Percentiles rank a stretch among this genome's conserved stretches.
Evolutionary conservation across 2,329 filamentous ascomycete genomes (phyloP).

Genomic region (Fusarium tricinctum): DNA sequence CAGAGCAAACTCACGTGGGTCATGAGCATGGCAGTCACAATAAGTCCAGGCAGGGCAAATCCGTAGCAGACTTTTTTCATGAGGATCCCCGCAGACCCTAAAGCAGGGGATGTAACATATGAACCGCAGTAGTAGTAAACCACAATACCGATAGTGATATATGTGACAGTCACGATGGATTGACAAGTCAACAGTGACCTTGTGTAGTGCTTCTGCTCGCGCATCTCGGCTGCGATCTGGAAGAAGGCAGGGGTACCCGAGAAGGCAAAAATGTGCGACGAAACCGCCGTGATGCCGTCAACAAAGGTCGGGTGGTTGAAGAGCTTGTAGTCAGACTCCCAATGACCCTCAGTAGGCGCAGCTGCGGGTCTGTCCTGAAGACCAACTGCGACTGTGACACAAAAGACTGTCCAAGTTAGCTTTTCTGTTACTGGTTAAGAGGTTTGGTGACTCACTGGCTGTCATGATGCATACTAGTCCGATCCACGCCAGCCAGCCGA

Average conservation of each 20-base stretch:
- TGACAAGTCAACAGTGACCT: slow-evolving; percentile 42
- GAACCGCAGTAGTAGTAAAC: slow-evolving; percentile 63
- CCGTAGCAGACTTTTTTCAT: slow-evolving; percentile 63
- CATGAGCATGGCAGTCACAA: slow-evolving; percentile 46
- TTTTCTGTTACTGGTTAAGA: rapidly evolving
- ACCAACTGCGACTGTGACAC: slow-evolving; percentile 34
- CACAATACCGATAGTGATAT: slow-evolving; percentile 53
- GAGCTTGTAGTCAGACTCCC: slow-evolving; percentile 52
- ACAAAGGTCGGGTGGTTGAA: slow-evolving; percentile 51
- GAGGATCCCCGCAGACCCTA: slow-evolving; percentile 59
- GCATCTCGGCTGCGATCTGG: slow-evolving; percentile 53
- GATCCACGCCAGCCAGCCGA: slow-evolving; percentile 55
- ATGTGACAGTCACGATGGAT: slow-evolving; percentile 51
- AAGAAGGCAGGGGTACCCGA: slow-evolving; percentile 55
- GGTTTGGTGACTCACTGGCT: slow-evolving; percentile 26
- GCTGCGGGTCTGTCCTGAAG: slow-evolving; percentile 35
- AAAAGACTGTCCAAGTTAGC: slow-evolving; percentile 24
- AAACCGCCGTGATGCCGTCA: slow-evolving; percentile 52
- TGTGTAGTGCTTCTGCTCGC: slow-evolving; percentile 47
- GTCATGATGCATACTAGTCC: slow-evolving; percentile 37
- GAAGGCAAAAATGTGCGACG: slow-evolving; percentile 55
- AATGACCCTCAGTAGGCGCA: slow-evolving; percentile 33
- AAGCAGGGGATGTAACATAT: slow-evolving; percentile 61
- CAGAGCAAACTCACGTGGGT: slow-evolving; percentile 44
- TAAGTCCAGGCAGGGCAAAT: slow-evolving; percentile 49